Base-by-base conservation (phyloP, 2,329 filamentous ascomycete genomes). In the Graphiopsis chlorocephala region DNA sequence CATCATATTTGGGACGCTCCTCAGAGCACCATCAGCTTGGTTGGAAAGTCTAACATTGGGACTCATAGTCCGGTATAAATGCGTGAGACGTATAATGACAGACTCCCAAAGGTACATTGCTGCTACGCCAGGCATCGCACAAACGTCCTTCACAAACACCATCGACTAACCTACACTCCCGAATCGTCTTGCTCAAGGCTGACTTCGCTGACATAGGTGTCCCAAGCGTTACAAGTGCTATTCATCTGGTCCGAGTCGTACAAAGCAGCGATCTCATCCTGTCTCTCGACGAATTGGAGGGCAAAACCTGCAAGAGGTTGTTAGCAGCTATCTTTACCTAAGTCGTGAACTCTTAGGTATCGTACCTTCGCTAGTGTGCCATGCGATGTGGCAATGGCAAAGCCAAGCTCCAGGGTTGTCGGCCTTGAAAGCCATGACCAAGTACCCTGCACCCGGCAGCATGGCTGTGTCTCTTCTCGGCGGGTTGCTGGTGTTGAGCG, bases 341-440 rank as follows among this genome's bases (percentile, higher is more conserved):
- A 8, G 14, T n/a, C 2, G 7, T 28, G 12, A 8, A 1, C 28
- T 26, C 1, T 14, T 17, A 12, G 6, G 17, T 2, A 50, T 25
- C 26, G 11, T 31, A 52, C 72, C 59, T 61, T 73, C 72, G 11
- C 70, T 67, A 2, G 70, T 70, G 50, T 75, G 73, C 73, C 72
- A 74, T 1, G 69, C 74, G 48, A 75, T 74, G 53, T 75, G 72
- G 31, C 73, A 73, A 33, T 69, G 66, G 53, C 53, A 56, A 7
- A 73, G 60, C 75, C 74, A 77, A 3, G 68, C 72, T 25, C 73
- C 74, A 23, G 75, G 74, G 35, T 77, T 77, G 58, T 76, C 74
- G 11, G 72, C 71, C 23, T 67, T 59, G 68, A 75, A 76, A 7
- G 73, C 74, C 50, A 76, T 67, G 6, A 76, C 74, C 8, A 76